Evolutionary conservation across 2,329 filamentous ascomycete genomes (phyloP).

Genomic region (Cladosporium sp.): DNA sequence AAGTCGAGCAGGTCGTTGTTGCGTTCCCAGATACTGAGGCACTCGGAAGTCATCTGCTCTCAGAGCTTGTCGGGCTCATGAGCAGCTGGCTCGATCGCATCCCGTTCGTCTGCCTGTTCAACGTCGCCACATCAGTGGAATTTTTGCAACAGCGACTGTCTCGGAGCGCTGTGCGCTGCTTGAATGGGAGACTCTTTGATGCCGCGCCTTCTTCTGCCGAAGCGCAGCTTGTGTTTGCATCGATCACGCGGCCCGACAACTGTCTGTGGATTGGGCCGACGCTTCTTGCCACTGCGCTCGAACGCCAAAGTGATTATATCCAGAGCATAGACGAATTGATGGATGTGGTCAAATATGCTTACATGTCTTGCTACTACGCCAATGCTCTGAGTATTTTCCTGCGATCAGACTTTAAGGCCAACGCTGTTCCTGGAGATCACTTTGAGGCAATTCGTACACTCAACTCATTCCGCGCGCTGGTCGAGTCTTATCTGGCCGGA

Average conservation of each 20-base stretch:
- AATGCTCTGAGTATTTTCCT: slow-evolving; percentile 68
- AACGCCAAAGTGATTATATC: slow-evolving; percentile 72
- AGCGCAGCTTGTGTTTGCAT: slow-evolving; percentile 68
- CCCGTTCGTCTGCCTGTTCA: slow-evolving; percentile 72
- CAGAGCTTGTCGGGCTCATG: slow-evolving; percentile 66
- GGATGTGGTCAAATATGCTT: slow-evolving; percentile 62
- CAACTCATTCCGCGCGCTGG: slow-evolving; percentile 58
- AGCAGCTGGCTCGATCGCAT: slow-evolving; percentile 70
- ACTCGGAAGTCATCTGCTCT: slow-evolving; percentile 69
- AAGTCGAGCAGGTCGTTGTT: slow-evolving; percentile 60
- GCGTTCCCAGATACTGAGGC: slow-evolving; percentile 79
- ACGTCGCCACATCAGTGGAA: slow-evolving; percentile 76
- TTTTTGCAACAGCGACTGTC: slow-evolving; percentile 71
- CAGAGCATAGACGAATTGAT: slow-evolving; percentile 71
- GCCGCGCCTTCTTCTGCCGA: slow-evolving; percentile 69
- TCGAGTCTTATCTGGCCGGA: slow-evolving; percentile 24
- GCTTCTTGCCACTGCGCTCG: slow-evolving; percentile 60
- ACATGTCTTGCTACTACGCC: slow-evolving; percentile 82
- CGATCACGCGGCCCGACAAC: slow-evolving; percentile 56
- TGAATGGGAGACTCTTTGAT: slow-evolving; percentile 71
- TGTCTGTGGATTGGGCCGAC: slow-evolving; percentile 60
- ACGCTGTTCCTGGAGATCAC: slow-evolving; percentile 55
- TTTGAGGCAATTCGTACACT: slow-evolving; percentile 64
- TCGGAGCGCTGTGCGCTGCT: slow-evolving; percentile 61
- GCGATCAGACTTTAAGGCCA: slow-evolving; percentile 31